Percentiles rank a stretch among this genome's conserved stretches.
Conservation (phyloP, 495 filamentous ascomycete species). For the Pyrenopolyporus hunteri region DNA sequence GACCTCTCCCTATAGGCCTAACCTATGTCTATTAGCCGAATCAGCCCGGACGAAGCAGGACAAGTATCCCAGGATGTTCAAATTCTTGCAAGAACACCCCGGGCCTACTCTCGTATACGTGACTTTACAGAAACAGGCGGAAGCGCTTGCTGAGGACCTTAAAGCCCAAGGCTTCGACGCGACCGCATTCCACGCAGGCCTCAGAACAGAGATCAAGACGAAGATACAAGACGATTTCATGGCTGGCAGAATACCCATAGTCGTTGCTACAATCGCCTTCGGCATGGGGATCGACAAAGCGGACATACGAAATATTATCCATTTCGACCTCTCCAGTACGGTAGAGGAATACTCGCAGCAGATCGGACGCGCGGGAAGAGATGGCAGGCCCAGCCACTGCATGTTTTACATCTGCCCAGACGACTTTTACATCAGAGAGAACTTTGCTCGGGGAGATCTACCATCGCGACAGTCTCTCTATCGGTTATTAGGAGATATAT, state of each 20-base stretch:
- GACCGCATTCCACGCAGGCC: conserved; percentile 60
- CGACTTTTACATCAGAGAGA: conserved; percentile 59
- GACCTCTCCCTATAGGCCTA: conserved; percentile 63
- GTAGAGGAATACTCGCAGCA: conserved; percentile 67
- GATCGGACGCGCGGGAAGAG: conserved; percentile 64
- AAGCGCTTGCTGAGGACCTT: conserved; percentile 49
- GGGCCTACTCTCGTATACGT: conserved; percentile 65
- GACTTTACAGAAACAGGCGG: conserved; percentile 58
- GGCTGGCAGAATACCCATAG: conserved; percentile 51
- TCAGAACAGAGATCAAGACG: conserved; percentile 49
- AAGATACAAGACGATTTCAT: conserved; percentile 61
- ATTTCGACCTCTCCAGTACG: conserved; percentile 60
- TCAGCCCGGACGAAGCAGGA: conserved; percentile 47
- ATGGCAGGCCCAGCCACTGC: conserved; percentile 58
- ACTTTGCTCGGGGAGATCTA: conserved; percentile 61
- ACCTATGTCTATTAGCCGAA: conserved; percentile 59
- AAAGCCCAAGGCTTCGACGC: conserved; percentile 46
- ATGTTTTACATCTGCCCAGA: conserved; percentile 59
- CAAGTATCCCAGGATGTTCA: conserved; percentile 50
- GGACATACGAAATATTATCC: conserved; percentile 63
- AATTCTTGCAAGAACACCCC: conserved; percentile 54
- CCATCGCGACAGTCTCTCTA: conserved; percentile 56
- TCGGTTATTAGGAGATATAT: conserved; percentile 54
- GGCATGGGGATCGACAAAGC: conserved; percentile 67
- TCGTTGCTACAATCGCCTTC: conserved; percentile 66